These are phyloP conservation scores for Colletotrichum liriopes DNA, from an alignment of 2,329 filamentous ascomycete species.

Conservation along the genomic window DNA sequence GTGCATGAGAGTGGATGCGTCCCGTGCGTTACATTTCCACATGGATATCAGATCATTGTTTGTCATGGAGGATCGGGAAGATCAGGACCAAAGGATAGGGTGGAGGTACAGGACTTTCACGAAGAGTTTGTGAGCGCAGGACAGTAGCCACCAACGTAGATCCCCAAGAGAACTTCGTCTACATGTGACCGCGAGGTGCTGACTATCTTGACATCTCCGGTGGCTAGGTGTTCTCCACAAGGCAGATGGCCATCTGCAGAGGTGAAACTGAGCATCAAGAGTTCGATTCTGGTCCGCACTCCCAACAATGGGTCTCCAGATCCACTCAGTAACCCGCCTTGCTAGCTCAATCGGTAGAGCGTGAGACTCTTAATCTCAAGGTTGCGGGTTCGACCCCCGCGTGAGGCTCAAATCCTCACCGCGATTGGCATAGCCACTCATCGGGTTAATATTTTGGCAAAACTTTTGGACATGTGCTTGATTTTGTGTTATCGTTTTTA, in stretches of 20 bases:
- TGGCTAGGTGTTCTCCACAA: neutral
- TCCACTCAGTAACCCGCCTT: constrained; percentile 13
- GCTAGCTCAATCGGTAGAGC: constrained; percentile 82
- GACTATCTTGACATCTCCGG: neutral
- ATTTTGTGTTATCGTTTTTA: neutral
- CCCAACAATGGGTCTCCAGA: neutral
- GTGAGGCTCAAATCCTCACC: constrained; percentile 46
- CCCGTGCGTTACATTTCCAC: neutral
- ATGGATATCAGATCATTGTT: neutral
- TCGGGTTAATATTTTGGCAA: neutral
- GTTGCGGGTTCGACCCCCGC: constrained; percentile 48
- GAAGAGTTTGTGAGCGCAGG: constrained; percentile 21
- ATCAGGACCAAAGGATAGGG: neutral
- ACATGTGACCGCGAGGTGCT: neutral
- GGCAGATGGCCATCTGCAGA: neutral
- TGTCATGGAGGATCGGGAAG: neutral
- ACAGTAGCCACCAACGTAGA: constrained; percentile 12
- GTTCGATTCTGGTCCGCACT: fast-evolving
- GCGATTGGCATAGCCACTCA: constrained; percentile 15
- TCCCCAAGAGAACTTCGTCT: neutral
- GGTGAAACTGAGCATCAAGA: neutral
- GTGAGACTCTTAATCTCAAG: constrained; percentile 74
- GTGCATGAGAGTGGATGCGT: neutral
- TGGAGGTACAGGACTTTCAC: constrained; percentile 3
- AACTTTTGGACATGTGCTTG: neutral